phyloP scores from a whole-genome alignment of 257 asterid genomes.

The Forsythia viridissima region DNA sequence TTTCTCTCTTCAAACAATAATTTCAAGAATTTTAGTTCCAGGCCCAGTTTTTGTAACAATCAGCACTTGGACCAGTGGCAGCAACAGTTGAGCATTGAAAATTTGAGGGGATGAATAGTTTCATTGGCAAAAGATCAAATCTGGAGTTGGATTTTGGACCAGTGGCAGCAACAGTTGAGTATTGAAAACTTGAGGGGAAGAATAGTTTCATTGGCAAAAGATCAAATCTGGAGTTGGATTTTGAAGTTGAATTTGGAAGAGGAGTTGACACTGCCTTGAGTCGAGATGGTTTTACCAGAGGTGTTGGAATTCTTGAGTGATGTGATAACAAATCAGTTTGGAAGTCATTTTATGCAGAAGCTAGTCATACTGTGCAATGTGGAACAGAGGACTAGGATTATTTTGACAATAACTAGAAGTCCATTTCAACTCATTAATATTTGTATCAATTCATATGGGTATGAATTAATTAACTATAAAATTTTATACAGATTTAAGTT shows the following conservation, averaged over 20 bases:
- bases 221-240: slow-evolving; percentile 39
- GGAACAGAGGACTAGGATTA: no score
- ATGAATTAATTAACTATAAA: no score
- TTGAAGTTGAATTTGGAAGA: slow-evolving; percentile 44
- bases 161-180: slow-evolving; percentile 15
- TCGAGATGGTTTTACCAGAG: slow-evolving; percentile 43
- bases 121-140: slow-evolving; percentile 40
- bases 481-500: not conserved
- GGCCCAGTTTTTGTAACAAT: slow-evolving; percentile 11
- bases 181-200: slow-evolving; percentile 42
- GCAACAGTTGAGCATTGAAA: slow-evolving; percentile 26
- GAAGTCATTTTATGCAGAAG: no score
- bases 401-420: no score
- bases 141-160: slow-evolving; percentile 37
- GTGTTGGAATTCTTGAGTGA: slow-evolving; percentile 32
- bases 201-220: slow-evolving; percentile 38
- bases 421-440: no score
- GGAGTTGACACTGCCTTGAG: slow-evolving; percentile 30
- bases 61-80: slow-evolving; percentile 8
- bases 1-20: slow-evolving; percentile 6
- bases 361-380: no score
- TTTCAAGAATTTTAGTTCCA: not conserved
- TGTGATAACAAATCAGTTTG: slow-evolving; percentile 43
- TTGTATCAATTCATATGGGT: no score
- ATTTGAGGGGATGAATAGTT: slow-evolving; percentile 44